Evolutionary conservation across 768 basidiomycete species (phyloP).

Genomic region (Strobilomyces dryophilus): DNA sequence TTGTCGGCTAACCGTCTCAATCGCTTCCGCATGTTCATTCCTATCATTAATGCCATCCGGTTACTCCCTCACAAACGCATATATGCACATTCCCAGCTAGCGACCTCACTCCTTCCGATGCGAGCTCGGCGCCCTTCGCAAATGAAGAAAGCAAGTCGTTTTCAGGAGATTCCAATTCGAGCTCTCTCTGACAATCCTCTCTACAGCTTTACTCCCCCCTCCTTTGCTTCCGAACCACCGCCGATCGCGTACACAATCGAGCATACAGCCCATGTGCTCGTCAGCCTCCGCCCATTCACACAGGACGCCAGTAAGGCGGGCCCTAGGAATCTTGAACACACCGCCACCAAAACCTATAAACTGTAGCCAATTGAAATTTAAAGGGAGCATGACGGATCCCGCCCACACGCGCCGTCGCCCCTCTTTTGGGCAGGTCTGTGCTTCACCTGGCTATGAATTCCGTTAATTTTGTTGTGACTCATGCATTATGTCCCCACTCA

Average conservation of each 20-base stretch:
- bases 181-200: constrained; percentile 15
- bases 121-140: constrained; percentile 44
- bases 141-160: constrained; percentile 45
- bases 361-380: constrained; percentile 52
- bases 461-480: constrained; percentile 15
- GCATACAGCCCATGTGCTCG: constrained; percentile 34
- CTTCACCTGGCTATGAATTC: constrained; percentile 3
- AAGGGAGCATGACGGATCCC: constrained; percentile 73
- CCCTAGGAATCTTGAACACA: constrained; percentile 43
- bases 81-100: constrained; percentile 47
- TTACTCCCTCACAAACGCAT: constrained; percentile 21
- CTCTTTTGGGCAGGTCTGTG: constrained; percentile 38
- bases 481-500: constrained; percentile 17
- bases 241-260: constrained; percentile 59
- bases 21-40: background rate
- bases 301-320: constrained; percentile 33
- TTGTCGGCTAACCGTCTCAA: constrained; percentile 15
- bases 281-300: constrained; percentile 24
- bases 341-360: constrained; percentile 65
- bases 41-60: constrained; percentile 4
- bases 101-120: constrained; percentile 46
- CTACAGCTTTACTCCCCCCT: constrained; percentile 51
- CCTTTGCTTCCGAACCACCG: constrained; percentile 53
- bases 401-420: constrained; percentile 45
- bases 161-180: constrained; percentile 14